Evolutionary conservation across 805 yeast genomes (phyloP).

Genomic region (Yarrowia sp.): DNA sequence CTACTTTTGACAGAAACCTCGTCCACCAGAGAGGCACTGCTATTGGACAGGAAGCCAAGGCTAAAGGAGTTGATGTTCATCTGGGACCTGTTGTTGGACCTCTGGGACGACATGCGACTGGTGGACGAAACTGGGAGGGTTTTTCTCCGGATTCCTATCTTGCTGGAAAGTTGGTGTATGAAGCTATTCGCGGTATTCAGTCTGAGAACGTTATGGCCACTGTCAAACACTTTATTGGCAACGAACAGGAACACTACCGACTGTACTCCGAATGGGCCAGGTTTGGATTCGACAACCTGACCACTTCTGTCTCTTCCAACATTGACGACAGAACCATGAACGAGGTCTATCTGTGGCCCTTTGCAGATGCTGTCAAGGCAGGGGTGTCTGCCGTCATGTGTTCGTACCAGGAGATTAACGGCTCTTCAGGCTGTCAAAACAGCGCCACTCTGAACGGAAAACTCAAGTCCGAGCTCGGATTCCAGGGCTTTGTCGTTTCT

Average conservation of each 20-base stretch:
- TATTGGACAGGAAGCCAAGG: conserved; percentile 52
- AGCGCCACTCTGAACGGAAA: neutral
- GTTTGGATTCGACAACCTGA: neutral
- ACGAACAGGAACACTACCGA: neutral
- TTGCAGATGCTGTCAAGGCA: neutral
- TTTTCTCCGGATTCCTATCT: neutral
- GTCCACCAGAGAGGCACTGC: conserved; percentile 54
- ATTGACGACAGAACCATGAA: neutral
- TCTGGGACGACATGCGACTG: conserved; percentile 57
- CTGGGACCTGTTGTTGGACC: conserved; percentile 62
- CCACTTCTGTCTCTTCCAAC: neutral
- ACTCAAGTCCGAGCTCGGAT: neutral
- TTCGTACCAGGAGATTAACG: neutral
- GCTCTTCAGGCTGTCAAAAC: neutral
- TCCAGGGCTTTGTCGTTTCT: neutral
- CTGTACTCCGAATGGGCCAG: neutral
- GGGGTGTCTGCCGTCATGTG: neutral
- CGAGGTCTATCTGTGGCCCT: neutral
- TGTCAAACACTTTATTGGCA: neutral
- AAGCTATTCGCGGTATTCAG: neutral
- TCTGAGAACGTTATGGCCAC: neutral
- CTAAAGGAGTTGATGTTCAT: conserved; percentile 53
- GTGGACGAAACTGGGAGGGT: conserved; percentile 47
- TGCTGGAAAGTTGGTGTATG: neutral
- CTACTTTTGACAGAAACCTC: conserved; percentile 54